phyloP scores from a whole-genome alignment of 225 moss, liverwort and hornwort genomes.

The Rhytidiadelphus loreus region DNA sequence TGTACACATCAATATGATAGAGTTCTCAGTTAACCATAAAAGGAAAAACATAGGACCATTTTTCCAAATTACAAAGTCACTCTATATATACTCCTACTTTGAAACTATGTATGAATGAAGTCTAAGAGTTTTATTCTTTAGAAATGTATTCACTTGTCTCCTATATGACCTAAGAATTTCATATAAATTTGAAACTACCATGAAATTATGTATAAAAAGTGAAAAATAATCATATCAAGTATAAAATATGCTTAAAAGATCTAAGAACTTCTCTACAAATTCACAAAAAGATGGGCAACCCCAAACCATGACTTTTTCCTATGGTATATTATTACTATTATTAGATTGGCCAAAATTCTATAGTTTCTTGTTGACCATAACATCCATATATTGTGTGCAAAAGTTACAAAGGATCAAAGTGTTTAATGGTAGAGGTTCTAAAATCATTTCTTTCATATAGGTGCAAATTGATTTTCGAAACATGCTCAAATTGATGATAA shows the following conservation, averaged over 20 bases:
- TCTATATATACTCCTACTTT: neutral
- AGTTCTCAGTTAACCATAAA: neutral
- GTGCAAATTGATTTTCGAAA: no score
- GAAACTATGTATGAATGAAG: neutral
- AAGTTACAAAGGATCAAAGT: neutral
- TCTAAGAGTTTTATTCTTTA: fast-evolving
- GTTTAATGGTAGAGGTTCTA: no score
- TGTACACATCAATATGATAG: neutral
- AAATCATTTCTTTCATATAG: no score
- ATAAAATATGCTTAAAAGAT: neutral
- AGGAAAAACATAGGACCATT: no score
- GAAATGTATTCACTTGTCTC: fast-evolving
- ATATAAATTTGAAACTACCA: neutral
- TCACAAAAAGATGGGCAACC: fast-evolving
- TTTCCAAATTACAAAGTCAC: fast-evolving
- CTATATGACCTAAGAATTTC: neutral
- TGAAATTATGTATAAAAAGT: neutral
- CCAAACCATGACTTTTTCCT: neutral
- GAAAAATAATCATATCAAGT: neutral
- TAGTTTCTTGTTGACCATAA: neutral
- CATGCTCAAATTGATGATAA: no score
- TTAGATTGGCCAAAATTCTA: neutral
- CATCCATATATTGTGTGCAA: neutral
- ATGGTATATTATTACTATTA: neutral
- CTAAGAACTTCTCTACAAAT: fast-evolving